Base-by-base conservation (phyloP, 257 asterid species). In the Verbena officinalis region DNA sequence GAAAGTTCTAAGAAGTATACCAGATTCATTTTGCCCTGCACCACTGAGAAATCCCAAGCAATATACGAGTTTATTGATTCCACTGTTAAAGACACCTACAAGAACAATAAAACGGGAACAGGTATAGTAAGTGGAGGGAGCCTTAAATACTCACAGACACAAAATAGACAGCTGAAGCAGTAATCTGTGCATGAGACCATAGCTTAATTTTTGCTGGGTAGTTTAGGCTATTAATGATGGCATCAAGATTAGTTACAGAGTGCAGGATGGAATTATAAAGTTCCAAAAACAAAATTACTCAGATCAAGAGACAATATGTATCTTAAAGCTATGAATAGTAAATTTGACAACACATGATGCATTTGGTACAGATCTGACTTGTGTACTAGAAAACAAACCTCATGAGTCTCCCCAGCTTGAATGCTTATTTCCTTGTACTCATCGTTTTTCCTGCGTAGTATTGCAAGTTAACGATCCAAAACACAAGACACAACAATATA, bases 31-130 rank as follows among this genome's bases (percentile, higher is more conserved):
- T 87, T 90, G 68, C 99, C 96, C 80, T 88, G 97, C 59, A 83
- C 86, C 85, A 94, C 74, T n/a, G 96, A 76, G 74, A 94, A 94
- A 78, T 94, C 99, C 96, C 99, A 94, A 62, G 96, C 99, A 76
- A 94, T 83, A 76, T 88, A 94, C 30, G 99, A 88, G 74, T 94
- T 90, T 67, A 83, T 30, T 17, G 97, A 85, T 62, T 90, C 97
- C 71, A 82, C 96, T 12, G 78, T 70, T 65, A 94, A 56, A 50
- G 86, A 65, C 68, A 94, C 96, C 99, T 88, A 67, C 22, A 69
- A 73, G 60, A 76, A 51, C 64, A 75, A 50, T 49, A 59, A 71
- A 52, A 16, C 33, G 57, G n/a, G 9, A 55, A 45, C 63, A 34
- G 20, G 53, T 11, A 22, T 17, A 54, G 59, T 38, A 21, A 36